Evolutionary conservation across 2,329 filamentous ascomycete genomes (phyloP), one percentile per base, ranked within the genome.

Genomic region (Pezicula carpinea): DNA sequence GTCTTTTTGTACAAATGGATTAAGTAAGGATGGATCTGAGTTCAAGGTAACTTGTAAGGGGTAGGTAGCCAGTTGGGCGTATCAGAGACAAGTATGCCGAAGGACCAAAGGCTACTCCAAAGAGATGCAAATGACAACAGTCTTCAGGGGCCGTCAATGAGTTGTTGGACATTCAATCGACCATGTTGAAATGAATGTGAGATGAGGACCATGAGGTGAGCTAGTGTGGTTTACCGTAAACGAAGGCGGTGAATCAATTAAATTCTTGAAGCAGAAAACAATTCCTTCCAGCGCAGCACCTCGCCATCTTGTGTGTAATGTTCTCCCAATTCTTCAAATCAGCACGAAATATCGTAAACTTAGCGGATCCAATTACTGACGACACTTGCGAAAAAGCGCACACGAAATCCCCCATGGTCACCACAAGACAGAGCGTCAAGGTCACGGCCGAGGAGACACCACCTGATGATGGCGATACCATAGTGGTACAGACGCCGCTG

Each of bases 311-410:
- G 3, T 19, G 6, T 18, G n/a, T 43, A 22, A 62, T 62, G 59
- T 56, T 63, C 36, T 58, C 57, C 7, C 53, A 52, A 53, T 39
- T 63, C 6, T 50, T 55, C 34, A 52, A 48, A 8, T 57, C 57
- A 19, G 57, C 54, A n/a, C 57, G 49, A 55, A 43, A 49, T 39
- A 44, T 52, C n/a, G 41, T 59, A 19, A 45, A 46, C 34, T 44
- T 48, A 39, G 38, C 43, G 18, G 40, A 50, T 42, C 35, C 39
- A 29, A 14, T 5, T 14, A 23, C 32, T 14, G 34, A 49, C 35
- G 32, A 46, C 21, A 15, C n/a, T 17, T 17, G 31, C 34, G 11
- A 36, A 8, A n/a, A 36, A 33, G 23, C 21, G 13, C 3, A 35
- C 32, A 7, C 22, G 32, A 34, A 36, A 6, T n/a, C 35, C 14